Evolutionary conservation across 768 basidiomycete species (phyloP), one percentile per base, ranked within the genome.

Genomic region (Boletus rubroflammeus): DNA sequence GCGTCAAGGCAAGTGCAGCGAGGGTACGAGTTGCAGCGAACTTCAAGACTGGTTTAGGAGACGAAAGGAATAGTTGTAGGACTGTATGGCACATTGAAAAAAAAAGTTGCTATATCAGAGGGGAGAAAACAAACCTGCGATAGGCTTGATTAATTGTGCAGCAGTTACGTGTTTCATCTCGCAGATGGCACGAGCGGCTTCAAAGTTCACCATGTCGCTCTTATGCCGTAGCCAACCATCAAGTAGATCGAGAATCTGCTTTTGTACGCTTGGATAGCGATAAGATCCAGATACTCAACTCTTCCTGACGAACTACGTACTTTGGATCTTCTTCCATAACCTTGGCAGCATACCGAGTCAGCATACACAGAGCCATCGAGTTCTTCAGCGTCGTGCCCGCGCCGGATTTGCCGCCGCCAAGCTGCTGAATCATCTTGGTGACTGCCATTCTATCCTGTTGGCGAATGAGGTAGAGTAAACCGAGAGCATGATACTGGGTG

Each of bases 171-270:
- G 84, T 72, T 86, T 90, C 90, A 96, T 91, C 70, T 98, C 96
- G 69, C 95, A 98, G 58, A 99, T 96, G 7, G 86, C 95, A 41
- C 97, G 88, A 4, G 97, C 96, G 21, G 97, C 97, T 71, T 99
- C 97, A 57, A 94, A 90, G 74, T 98, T 98, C 67, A 99, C 97
- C 96, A 98, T 99, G 69, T 99, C 97, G 62, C 93, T 97, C 78
- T 99, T 99, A 75, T 99, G 97, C 54, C 94, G 85, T 55, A 98
- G 76, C 86, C 94, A 95, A 32, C 90, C 87, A 67, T 98, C 97
- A 35, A 98, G 78, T 40, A 97, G 80, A 59, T 98, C 97, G 49
- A 93, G 77, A 81, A 98, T 96, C 64, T 91, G 93, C 57, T 82
- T 85, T 71, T 96, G 93, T 25, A 95, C 77, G 66, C 96, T 99